Evolutionary conservation across 2,329 filamentous ascomycete genomes (phyloP), one percentile per base, ranked within the genome.

Genomic region (Diaporthe australafricana): DNA sequence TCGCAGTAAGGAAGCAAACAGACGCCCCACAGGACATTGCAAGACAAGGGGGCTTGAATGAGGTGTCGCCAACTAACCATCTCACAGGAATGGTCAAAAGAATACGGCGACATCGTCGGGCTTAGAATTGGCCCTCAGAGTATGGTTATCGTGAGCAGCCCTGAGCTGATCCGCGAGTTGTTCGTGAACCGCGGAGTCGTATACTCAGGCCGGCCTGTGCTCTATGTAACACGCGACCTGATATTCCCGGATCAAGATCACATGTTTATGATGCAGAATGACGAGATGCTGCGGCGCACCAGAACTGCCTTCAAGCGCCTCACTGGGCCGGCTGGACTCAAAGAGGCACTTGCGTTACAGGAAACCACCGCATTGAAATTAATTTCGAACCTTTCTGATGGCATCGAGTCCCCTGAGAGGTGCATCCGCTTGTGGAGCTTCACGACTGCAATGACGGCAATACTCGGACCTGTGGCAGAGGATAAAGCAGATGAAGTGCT

Each of bases 1-100:
- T 60, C 5, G 32, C 53, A 20, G 67, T 68, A 30, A 55, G 65
- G 22, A 9, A 25, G 53, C 12, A 17, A 27, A 6, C 5, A 8
- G n/a, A 5, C 4, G 1, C 7, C 11, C 32, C 9, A 4, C 12
- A 20, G 14, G 17, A 2, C 17, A 17, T 16, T 25, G 9, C 7
- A 27, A 17, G 38, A n/a, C 17, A 2, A 16, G 0, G 30, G 32
- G 30, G 8, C 42, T 17, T 42, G 17, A 6, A 17, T 6, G 14
- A 48, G 16, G 1, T 5, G 8, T 48, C 25, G 7, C 30, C 48
- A 5, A 25, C 16, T 40, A 12, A 40, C 1, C 32, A 7, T 20
- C 25, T 62, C 12, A 8, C 42, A 69, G 67, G 67, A 69, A 69
- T 69, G 67, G 67, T 52, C 67, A 27, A 69, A 69, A 35, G 53